Evolutionary conservation across 108 stramenopile genomes (phyloP), one percentile per base, ranked within the genome.

Genomic region (Nitzschia inconspicua): DNA sequence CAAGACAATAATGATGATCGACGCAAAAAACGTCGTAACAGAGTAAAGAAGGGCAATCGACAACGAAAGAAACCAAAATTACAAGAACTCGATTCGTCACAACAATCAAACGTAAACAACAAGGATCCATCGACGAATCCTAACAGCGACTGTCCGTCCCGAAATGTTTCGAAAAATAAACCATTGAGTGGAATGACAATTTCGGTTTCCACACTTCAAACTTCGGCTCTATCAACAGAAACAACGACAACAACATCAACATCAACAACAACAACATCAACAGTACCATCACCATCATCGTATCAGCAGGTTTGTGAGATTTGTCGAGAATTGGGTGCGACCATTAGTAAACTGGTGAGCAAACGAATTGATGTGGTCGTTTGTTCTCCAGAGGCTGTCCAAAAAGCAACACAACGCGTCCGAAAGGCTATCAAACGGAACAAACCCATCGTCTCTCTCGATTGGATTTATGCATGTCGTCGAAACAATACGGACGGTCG

Each of bases 381-480:
- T 23, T 85, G 70, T 31, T 74, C 79, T 6, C 39, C 32, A 23
- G 66, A 70, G 19, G 82, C 84, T 1, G 66, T 88, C 8, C 18
- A 63, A 24, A 46, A 48, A 20, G 60, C 72, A 2, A 91, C 89
- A 4, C 89, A 91, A 58, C 73, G 89, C n/a, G 76, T 91, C 6
- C 78, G 86, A 36, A 86, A 88, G 63, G 89, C 89, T 3, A n/a
- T 67, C 40, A 82, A 82, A 46, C 63, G 68, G n/a, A 65, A 73
- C 18, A 84, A 87, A 18, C 82, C 82, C 6, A 62, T 91, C 28
- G 64, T 87, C 1, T 50, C 74, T 47, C 62, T 82, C 10, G 62
- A 46, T 4, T 91, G 89, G 89, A 23, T 88, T 13, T 40, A 58
- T 41, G 44, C 73, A 6, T 84, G 83, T 46, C 22, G 13, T n/a